A percentile compares a stretch with the other conserved stretches of the same genome.
Evolutionary conservation across 192 early-diverging fungal species (phyloP).

Genomic region (Gigaspora rosea): DNA sequence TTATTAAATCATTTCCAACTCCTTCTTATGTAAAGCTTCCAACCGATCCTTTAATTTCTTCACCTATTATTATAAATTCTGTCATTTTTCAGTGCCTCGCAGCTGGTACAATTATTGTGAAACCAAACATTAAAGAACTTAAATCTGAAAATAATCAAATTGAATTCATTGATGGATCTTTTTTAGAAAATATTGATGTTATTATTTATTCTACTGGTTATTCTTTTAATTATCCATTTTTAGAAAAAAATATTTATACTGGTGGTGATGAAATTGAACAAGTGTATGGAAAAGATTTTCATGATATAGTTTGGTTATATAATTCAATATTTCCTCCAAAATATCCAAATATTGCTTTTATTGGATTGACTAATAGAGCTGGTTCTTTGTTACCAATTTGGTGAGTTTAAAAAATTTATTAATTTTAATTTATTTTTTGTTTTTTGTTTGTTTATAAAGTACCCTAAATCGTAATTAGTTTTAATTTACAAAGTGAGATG

Average conservation of each 20-base stretch:
- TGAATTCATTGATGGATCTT: constrained; percentile 58
- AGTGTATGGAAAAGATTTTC: constrained; percentile 35
- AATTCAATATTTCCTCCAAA: constrained; percentile 56
- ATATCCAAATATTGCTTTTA: constrained; percentile 58
- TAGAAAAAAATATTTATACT: constrained; percentile 47
- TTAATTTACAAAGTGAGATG: constrained; percentile 42
- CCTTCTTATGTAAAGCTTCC: constrained; percentile 46
- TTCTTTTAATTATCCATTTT: constrained; percentile 49
- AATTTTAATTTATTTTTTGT: neutral
- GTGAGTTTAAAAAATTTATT: neutral
- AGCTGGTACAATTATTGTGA: constrained; percentile 51
- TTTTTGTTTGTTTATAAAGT: no score
- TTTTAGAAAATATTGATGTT: constrained; percentile 52
- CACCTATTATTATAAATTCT: constrained; percentile 49
- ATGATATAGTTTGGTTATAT: constrained; percentile 52
- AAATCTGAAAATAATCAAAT: constrained; percentile 6
- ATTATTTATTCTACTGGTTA: constrained; percentile 69
- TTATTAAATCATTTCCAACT: constrained; percentile 46
- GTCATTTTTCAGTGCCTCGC: constrained; percentile 50
- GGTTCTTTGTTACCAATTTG: constrained; percentile 56
- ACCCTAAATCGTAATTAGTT: neutral
- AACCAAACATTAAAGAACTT: constrained; percentile 49
- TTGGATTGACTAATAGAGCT: constrained; percentile 54
- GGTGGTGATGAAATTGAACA: constrained; percentile 41
- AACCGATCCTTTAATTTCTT: constrained; percentile 37